Base-by-base conservation (phyloP, 2,329 filamentous ascomycete species). In the Malbranchea zuffiana region DNA sequence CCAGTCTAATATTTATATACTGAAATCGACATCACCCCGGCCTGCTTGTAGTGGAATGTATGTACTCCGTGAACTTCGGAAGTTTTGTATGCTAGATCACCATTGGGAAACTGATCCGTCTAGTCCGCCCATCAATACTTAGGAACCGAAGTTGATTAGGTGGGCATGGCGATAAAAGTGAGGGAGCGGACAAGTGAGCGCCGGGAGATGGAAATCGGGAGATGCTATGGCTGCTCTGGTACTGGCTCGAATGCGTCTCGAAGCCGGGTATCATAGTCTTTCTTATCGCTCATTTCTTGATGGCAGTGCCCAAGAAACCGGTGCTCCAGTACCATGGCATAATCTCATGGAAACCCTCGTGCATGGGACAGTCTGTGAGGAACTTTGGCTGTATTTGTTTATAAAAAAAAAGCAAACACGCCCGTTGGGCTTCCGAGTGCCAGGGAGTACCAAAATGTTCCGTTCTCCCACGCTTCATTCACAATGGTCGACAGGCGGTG, bases 381-480 rank as follows among this genome's bases (percentile, higher is more conserved):
- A 30, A 40, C 5, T 13, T 23, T 3, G 42, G 46, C 29, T 51
- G 52, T 13, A 55, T 50, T 12, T 50, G 31, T 10, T 53, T 44
- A 27, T 53, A 46, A 38, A 53, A 54, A 3, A 54, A 46, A 39
- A 8, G 11, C 37, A 32, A 50, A 47, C 15, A 54, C 35, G 3
- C 41, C 50, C 7, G 37, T 48, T 4, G 50, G 51, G 32, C 45
- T 51, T 8, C 29, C 36, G 11, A 50, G 41, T 8, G 51, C 50
- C 6, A 52, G 44, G 24, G 44, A 44, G 27, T 44, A 54, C 51
- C 50, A 54, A 31, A 53, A 52, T 0, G 45, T 54, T 7, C 49
- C 50, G 15, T 17, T 48, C 11, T 44, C 41, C 47, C 48, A 50
- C 11, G 40, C 46, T 24, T 48, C 36, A 20, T 48, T 38, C 43